Base-by-base conservation (phyloP, 352 stramenopile genomes). In the Phytophthora hibernalis region DNA sequence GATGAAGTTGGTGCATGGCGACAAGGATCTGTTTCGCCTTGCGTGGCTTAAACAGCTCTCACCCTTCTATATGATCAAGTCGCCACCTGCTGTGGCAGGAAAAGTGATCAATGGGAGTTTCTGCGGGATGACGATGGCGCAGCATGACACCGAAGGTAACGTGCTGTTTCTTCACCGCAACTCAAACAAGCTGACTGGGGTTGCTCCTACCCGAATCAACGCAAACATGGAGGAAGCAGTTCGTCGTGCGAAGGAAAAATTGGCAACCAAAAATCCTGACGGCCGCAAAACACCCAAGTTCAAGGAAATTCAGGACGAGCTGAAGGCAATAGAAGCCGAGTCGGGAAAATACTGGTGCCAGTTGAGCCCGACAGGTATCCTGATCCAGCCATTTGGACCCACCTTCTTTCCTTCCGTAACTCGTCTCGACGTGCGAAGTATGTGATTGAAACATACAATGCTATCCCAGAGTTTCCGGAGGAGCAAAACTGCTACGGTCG, bases 321-420 rank as follows among this genome's bases (percentile, higher is more conserved):
- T 68, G 20, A 68, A 54, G 18, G 37, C 33, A 12, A 58, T 67
- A 37, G 49, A 65, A 49, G 50, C 31, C n/a, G 24, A 21, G 11
- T 24, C 10, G 43, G 9, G 5, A 44, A 44, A 4, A 45, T 16
- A 12, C 9, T 31, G 1, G 42, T 35, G 20, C 13, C 53, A 8
- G 18, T 24, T 18, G 48, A 49, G 15, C 2, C 45, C 16, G 72
- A 72, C 59, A 38, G 68, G 47, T 72, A 72, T 43, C 61, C 70
- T 18, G 78, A 86, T 22, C 80, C 79, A 2, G 62, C 63, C 7
- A 76, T 91, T 58, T 86, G 82, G 76, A 90, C 82, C 5, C 80
- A 91, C 45, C 51, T 93, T 42, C 56, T 87, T 56, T 74, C 81
- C n/a, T 82, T 92, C 68, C 80, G 83, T 7, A 49, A 70, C 62